Conservation (phyloP, 2,329 filamentous ascomycete genomes). For the Periconia digitata region DNA sequence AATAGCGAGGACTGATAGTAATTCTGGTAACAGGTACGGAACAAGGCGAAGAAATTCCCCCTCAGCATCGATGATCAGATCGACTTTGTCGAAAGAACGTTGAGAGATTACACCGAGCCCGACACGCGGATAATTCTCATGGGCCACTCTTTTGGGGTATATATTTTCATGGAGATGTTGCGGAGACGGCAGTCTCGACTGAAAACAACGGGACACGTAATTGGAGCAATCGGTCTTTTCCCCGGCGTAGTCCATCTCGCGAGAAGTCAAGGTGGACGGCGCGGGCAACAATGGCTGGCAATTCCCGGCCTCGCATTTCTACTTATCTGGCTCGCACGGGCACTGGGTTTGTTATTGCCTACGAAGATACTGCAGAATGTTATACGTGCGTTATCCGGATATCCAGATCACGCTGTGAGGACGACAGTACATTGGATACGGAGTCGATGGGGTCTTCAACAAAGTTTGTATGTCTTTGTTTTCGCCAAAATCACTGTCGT, state of each 20-base stretch:
- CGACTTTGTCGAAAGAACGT: background rate
- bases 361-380: background rate
- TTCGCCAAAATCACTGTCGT: background rate
- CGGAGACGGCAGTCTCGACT: too few relatives aligned
- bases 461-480: background rate
- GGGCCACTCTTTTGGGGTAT: background rate
- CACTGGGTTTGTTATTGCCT: background rate
- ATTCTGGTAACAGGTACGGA: too few relatives aligned
- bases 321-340: background rate
- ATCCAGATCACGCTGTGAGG: background rate
- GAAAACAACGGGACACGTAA: too few relatives aligned
- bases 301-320: background rate
- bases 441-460: background rate
- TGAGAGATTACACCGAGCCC: background rate
- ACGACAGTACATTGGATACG: background rate
- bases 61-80: background rate
- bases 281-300: background rate
- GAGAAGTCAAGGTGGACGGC: background rate
- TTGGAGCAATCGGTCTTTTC: background rate
- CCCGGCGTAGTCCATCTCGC: background rate
- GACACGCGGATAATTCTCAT: background rate
- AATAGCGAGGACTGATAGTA: too few relatives aligned
- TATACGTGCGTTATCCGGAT: background rate
- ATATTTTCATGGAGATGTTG: background rate
- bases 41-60: too few relatives aligned